phyloP scores from a whole-genome alignment of 1,284 basidiomycete genomes.

The Trichosporon asahii region DNA sequence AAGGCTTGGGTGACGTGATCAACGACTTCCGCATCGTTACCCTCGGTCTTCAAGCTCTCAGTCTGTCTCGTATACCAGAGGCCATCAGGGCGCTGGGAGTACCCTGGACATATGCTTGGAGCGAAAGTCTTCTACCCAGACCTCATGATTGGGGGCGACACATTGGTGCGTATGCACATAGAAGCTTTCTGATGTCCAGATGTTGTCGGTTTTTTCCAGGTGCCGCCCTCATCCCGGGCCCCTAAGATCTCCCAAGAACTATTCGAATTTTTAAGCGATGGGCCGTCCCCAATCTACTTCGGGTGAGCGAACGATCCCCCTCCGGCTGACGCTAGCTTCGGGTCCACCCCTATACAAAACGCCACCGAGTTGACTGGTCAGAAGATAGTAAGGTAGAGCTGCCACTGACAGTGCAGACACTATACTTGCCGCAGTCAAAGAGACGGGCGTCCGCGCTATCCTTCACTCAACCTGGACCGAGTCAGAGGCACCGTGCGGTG shows the following conservation, averaged over 20 bases:
- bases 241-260: conserved; percentile 56
- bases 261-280: conserved; percentile 56
- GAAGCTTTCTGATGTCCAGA: conserved; percentile 55
- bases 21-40: conserved; percentile 60
- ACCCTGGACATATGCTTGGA: conserved; percentile 70
- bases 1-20: conserved; percentile 60
- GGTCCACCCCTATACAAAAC: conserved; percentile 64
- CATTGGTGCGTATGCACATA: conserved; percentile 54
- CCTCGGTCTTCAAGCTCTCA: conserved; percentile 58
- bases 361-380: conserved; percentile 53
- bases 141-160: conserved; percentile 63
- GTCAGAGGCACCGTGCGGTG: conserved; percentile 52
- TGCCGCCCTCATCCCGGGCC: conserved; percentile 54
- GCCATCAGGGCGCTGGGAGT: conserved; percentile 61
- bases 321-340: conserved; percentile 54
- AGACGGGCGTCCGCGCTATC: conserved; percentile 60
- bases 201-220: conserved; percentile 60
- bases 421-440: conserved; percentile 59
- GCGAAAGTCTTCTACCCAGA: conserved; percentile 62
- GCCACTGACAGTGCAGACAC: conserved; percentile 48
- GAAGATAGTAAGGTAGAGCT: background rate
- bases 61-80: conserved; percentile 57
- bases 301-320: conserved; percentile 50
- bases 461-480: conserved; percentile 66
- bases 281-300: conserved; percentile 62